A percentile compares a stretch with the other conserved stretches of the same genome.
Evolutionary conservation across 495 filamentous ascomycete species (phyloP).

Genomic region (Annulohypoxylon bovei): DNA sequence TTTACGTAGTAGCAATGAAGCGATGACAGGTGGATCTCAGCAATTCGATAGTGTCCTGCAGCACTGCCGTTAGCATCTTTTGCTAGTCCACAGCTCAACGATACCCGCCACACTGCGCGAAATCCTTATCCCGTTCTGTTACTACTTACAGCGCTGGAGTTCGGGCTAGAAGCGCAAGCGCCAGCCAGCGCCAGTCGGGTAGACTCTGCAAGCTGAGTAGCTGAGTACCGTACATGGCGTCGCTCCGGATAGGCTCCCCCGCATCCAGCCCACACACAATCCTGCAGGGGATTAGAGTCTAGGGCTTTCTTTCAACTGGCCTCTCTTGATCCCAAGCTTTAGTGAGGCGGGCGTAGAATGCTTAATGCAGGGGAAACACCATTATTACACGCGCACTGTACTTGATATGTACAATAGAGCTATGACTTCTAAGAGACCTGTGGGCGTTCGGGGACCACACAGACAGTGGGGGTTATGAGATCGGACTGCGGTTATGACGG

Average conservation of each 20-base stretch:
- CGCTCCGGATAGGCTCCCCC: constrained; percentile 25
- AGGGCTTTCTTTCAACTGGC: constrained; percentile 26
- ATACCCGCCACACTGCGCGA: neutral
- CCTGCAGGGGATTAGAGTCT: constrained; percentile 9
- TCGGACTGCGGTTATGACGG: constrained; percentile 5
- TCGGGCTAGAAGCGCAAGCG: constrained; percentile 4
- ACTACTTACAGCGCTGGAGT: constrained; percentile 2
- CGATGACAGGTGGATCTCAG: constrained; percentile 16
- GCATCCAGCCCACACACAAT: constrained; percentile 28
- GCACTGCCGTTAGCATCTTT: constrained; percentile 13
- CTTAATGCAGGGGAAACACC: constrained; percentile 33
- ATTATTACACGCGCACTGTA: constrained; percentile 24
- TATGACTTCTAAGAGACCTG: neutral
- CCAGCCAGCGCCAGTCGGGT: constrained; percentile 22
- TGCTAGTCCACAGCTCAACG: neutral
- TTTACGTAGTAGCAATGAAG: constrained; percentile 9
- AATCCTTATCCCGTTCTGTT: constrained; percentile 11
- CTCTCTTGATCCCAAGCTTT: constrained; percentile 14
- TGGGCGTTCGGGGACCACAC: constrained; percentile 19
- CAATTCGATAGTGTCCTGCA: constrained; percentile 11
- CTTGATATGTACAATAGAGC: neutral
- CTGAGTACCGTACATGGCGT: constrained; percentile 18
- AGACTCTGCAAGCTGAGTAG: constrained; percentile 6
- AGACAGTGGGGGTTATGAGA: constrained; percentile 22
- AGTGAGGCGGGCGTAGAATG: constrained; percentile 33